A percentile compares a stretch with the other conserved stretches of the same genome.
phyloP scores from a whole-genome alignment of 495 filamentous ascomycete species.

The Podospora didyma region DNA sequence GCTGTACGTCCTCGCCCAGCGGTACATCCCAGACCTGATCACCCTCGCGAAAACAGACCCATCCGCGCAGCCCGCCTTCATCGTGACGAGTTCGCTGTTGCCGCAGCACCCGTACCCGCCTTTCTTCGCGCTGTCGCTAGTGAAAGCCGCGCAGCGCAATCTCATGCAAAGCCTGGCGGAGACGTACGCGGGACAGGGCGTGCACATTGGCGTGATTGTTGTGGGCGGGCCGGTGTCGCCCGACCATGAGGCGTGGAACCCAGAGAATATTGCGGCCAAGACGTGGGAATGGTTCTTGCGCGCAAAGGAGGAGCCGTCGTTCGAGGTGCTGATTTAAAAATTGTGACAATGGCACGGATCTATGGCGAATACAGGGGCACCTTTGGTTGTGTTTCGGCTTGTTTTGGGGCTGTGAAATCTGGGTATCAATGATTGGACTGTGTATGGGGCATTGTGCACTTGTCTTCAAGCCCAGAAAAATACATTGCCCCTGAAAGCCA shows the following conservation, averaged over 20 bases:
- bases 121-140: conserved; percentile 37
- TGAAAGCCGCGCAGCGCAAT: conserved; percentile 40
- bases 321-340: neutral
- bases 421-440: too few species aligned
- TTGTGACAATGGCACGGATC: too few species aligned
- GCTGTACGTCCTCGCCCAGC: conserved; percentile 30
- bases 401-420: too few species aligned
- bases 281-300: conserved; percentile 32
- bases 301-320: neutral
- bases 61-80: conserved; percentile 26
- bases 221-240: conserved; percentile 31
- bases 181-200: conserved; percentile 26
- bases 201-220: conserved; percentile 36
- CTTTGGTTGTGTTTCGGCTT: too few species aligned
- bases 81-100: conserved; percentile 35
- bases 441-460: too few species aligned
- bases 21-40: conserved; percentile 30
- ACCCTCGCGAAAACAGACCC: conserved; percentile 18
- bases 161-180: conserved; percentile 30
- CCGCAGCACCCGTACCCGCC: conserved; percentile 30
- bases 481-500: too few species aligned
- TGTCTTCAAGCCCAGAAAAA: too few species aligned
- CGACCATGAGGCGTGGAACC: conserved; percentile 29
- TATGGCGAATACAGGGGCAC: too few species aligned
- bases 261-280: conserved; percentile 32